Conservation (phyloP, 768 basidiomycete species). For the Trametes elegans region DNA sequence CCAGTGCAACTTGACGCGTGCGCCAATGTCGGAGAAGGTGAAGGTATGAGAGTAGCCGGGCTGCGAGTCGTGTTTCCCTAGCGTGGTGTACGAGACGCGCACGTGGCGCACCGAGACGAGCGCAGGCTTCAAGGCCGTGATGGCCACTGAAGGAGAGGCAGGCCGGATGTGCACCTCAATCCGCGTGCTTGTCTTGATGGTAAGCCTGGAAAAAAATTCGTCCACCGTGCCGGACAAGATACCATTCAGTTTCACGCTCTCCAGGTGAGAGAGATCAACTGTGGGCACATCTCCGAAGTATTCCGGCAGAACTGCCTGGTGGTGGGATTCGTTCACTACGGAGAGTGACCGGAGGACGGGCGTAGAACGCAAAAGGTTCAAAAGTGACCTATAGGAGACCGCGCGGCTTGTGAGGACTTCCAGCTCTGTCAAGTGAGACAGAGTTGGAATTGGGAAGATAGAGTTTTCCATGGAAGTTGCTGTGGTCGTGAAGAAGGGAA, state of each 20-base stretch:
- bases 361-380: background rate
- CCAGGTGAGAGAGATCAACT: background rate
- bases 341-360: background rate
- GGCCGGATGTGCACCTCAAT: background rate
- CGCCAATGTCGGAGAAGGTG: background rate
- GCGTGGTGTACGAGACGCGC: background rate
- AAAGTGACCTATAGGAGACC: background rate
- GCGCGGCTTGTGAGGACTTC: background rate
- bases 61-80: background rate
- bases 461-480: background rate
- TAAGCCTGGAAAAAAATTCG: background rate
- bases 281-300: background rate
- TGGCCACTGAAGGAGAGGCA: background rate
- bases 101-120: background rate
- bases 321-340: background rate
- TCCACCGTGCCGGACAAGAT: background rate
- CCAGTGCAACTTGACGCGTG: background rate
- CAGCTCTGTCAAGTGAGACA: background rate
- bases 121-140: background rate
- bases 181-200: background rate
- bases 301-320: background rate
- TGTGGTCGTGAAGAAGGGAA: background rate
- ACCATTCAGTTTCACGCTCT: background rate
- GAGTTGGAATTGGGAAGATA: background rate
- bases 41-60: background rate